Base-by-base conservation (phyloP, 1,284 basidiomycete genomes). In the Sporisorium scitamineum region DNA sequence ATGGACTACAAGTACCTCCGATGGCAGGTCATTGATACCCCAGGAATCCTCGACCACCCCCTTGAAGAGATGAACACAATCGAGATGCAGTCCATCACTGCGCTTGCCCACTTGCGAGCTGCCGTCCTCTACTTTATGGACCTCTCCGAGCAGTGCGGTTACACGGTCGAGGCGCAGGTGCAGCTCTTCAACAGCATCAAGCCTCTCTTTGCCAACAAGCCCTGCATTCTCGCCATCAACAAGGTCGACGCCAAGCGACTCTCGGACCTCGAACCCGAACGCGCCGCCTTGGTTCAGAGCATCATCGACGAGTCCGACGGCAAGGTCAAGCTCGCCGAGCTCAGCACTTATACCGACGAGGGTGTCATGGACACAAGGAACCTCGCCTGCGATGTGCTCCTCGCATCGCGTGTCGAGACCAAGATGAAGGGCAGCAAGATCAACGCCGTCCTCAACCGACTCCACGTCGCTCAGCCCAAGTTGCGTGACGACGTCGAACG, bases 1-100 rank as follows among this genome's bases (percentile, higher is more conserved):
- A 85, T 85, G 84, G 84, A 85, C 67, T 85, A 85, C 77, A 85
- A 84, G 67, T 85, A 85, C 65, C 80, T 84, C 54, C 81, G 83
- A 42, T 84, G 83, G 84, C 84, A 84, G 60, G 83, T 85, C 50
- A 81, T 85, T 51, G 84, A 85, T 65, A 85, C 84, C 37, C 84
- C 84, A 5, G 84, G 84, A 52, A 85, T 85, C 42, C 69, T 85
- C 51, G 84, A 85, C 55, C 84, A 85, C 57, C 84, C 84, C 3
- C 75, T 85, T 47, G 84, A 85, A 64, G 84, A 85, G 72, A 85
- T 85, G 84, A 85, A 85, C 73, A 85, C 84, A 32, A 85, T 85
- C 62, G 84, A 85, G 70, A 85, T 85, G 84, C 84, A 85, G 71
- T 82, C 81, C 64, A 85, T 85, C 72, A 85, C 84, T 18, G 84